Conservation (phyloP, 352 stramenopile genomes). For the Phytopythium aichiense region DNA sequence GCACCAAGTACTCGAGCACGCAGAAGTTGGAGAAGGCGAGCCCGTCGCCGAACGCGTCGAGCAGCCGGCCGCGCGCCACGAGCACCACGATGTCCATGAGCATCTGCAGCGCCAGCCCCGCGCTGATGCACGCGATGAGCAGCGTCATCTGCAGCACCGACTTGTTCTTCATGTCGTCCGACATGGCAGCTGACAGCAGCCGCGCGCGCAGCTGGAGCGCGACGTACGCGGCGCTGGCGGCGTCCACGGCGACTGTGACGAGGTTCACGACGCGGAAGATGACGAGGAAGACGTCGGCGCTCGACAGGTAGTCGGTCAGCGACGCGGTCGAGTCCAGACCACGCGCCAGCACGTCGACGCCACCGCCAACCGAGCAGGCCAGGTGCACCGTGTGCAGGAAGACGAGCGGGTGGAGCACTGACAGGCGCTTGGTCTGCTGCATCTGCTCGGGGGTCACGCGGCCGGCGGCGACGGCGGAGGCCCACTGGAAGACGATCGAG, state of each 20-base stretch:
- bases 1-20: slow-evolving; percentile 51
- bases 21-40: slow-evolving; percentile 36
- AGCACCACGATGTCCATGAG: slow-evolving; percentile 51
- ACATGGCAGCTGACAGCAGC: slow-evolving; percentile 56
- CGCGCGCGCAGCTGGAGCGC: slow-evolving; percentile 37
- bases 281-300: slow-evolving; percentile 20
- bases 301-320: slow-evolving; percentile 20
- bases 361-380: slow-evolving; percentile 25
- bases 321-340: slow-evolving; percentile 14
- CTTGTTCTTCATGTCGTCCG: slow-evolving; percentile 74
- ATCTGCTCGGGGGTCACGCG: slow-evolving; percentile 44
- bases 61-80: slow-evolving; percentile 2
- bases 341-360: slow-evolving; percentile 26
- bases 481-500: slow-evolving; percentile 68
- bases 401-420: slow-evolving; percentile 50
- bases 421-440: slow-evolving; percentile 41
- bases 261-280: slow-evolving; percentile 41
- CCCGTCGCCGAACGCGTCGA: slow-evolving; percentile 14
- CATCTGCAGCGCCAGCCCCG: slow-evolving; percentile 38
- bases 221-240: slow-evolving; percentile 35
- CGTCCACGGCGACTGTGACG: slow-evolving; percentile 41
- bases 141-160: slow-evolving; percentile 68
- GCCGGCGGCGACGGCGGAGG: slow-evolving; percentile 46
- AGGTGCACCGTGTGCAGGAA: slow-evolving; percentile 56
- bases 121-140: slow-evolving; percentile 39